Evolutionary conservation across 371 early-diverging fungal species (phyloP), one percentile per base, ranked within the genome.

Genomic region (Rhizomucor pusillus): DNA sequence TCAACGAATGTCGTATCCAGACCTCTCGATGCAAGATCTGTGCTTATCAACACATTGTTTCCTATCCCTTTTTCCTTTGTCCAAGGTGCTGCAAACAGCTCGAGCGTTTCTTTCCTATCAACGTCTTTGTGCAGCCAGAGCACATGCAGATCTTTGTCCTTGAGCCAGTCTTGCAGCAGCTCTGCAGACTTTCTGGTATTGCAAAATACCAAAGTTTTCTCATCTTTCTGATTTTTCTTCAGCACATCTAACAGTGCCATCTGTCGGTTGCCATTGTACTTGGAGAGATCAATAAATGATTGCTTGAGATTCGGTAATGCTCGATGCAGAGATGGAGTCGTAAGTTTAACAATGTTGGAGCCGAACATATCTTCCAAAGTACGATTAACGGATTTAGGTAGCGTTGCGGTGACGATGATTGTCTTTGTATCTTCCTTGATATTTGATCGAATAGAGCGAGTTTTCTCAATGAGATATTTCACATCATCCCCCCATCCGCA

Each of bases 21-120:
- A 0, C 98, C 98, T 43, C 98, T 78, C 3, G 95, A 92, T 1
- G 93, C 96, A 61, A 97, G 84, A 60, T 98, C 98, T 1, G 98
- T 98, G 62, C 95, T 93, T 50, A 97, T 88, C 56, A 94, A 65
- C 14, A 87, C 71, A 63, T 84, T 78, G 14, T 70, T 45, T 5
- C 60, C 48, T 20, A 12, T 43, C 23, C 50, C 54, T 4, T 54
- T 50, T 36, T 52, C 56, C 36, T 62, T 62, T 7, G 46, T 44
- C 11, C 34, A 57, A 4, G 52, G 39, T 5, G 46, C 60, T 4
- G 63, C 58, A 56, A 85, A 85, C 52, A 66, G 48, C 3, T 51
- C 54, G 47, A 85, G 44, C 1, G 73, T 63, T 55, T 82, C 77
- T 14, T 70, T 67, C 12, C 83, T 58, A 47, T 63, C 67, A 53